These are phyloP conservation scores for Balakata baccata DNA, from an alignment of 345 rosid species.

Conservation along the genomic window DNA sequence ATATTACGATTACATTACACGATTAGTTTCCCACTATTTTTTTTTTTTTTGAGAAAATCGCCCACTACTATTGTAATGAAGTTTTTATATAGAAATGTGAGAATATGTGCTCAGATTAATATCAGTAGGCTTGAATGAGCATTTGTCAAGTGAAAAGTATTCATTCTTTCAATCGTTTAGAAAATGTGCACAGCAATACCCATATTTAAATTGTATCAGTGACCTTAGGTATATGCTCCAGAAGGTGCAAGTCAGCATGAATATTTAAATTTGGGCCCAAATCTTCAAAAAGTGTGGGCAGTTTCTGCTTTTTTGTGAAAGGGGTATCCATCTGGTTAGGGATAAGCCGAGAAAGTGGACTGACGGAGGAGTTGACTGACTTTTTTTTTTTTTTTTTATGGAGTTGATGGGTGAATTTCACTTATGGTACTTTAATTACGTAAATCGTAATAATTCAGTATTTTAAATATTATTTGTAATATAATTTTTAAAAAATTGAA, in stretches of 20 bases:
- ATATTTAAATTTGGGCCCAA: too few relatives aligned
- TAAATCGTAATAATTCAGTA: too few relatives aligned
- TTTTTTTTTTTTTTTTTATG: too few relatives aligned
- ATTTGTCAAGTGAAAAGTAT: too few relatives aligned
- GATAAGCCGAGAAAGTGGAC: neutral
- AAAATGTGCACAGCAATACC: neutral
- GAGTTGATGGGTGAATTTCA: too few relatives aligned
- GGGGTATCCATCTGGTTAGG: constrained; percentile 6
- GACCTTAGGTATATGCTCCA: neutral
- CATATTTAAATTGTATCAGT: neutral
- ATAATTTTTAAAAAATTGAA: too few relatives aligned
- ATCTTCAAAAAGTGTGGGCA: neutral
- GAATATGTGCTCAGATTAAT: neutral
- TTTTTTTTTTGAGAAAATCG: too few relatives aligned
- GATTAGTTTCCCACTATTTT: neutral
- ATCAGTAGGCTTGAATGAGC: neutral
- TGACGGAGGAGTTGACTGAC: constrained; percentile 7
- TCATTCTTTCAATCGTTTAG: too few relatives aligned
- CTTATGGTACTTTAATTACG: too few relatives aligned
- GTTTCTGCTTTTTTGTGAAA: neutral
- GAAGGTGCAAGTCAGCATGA: too few relatives aligned
- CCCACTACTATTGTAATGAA: neutral
- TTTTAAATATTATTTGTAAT: too few relatives aligned
- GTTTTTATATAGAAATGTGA: neutral
- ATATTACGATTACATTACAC: too few relatives aligned